Base-by-base conservation (phyloP, 768 basidiomycete species). In the Termitomyces sp. region DNA sequence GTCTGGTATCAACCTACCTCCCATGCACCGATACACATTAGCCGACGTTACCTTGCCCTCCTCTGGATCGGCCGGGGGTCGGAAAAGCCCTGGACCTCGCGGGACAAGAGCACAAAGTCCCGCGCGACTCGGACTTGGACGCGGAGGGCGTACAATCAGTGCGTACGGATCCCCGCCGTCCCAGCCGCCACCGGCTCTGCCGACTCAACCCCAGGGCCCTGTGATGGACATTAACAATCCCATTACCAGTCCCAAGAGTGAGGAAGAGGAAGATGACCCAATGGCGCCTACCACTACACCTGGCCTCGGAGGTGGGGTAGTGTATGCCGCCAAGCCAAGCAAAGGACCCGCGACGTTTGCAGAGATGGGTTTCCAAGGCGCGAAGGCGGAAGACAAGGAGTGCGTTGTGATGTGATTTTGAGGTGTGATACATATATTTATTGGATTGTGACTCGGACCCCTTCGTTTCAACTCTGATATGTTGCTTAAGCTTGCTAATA, bases 281-380 rank as follows among this genome's bases (percentile, higher is more conserved):
- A 60, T 49, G 42, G 55, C 51, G 8, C 65, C 65, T 44, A 65
- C 57, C 7, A 63, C 63, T 3, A 65, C 64, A 22, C 61, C 62
- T 38, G 64, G 64, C 7, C 64, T 65, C 28, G 69, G 67, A 38
- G 67, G 70, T 7, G 68, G 62, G 50, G 67, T 65, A 55, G 63
- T 74, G 33, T 65, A 65, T 53, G 64, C 62, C 54, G 61, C 67
- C 20, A 67, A 67, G 35, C 68, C 68, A 24, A 66, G 68, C 42
- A 73, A 73, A 59, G 72, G 87, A 1, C 84, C 91, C 1, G 80
- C 88, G 68, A 95, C 94, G 48, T 96, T 97, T 75, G 91, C 89
- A 22, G 94, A 96, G 79, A 95, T 97, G 94, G 95, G 95, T 0
- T 89, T 94, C 69, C 84, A 87, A 36, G 88, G 89, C 13, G 84